Evolutionary conservation across 495 filamentous ascomycete species (phyloP).

Genomic region (Darksidea phi): DNA sequence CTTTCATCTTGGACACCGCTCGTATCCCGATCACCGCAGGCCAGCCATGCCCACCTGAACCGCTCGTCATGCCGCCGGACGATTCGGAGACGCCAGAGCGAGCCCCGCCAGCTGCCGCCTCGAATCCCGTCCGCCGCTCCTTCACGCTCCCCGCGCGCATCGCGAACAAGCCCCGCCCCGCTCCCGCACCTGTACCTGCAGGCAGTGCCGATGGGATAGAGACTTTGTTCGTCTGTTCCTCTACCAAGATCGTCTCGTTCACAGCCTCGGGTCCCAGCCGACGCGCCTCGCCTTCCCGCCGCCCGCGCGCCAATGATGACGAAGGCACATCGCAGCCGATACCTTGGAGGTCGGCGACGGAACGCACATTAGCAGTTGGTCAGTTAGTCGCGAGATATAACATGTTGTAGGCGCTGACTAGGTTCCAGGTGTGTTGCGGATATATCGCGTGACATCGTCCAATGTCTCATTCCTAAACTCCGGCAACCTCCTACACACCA

Average conservation of each 20-base stretch:
- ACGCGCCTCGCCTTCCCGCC: slow-evolving; percentile 33
- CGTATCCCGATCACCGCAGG: not conserved
- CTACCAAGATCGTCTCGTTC: slow-evolving; percentile 50
- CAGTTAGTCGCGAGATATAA: slow-evolving; percentile 26
- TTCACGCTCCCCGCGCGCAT: slow-evolving; percentile 59
- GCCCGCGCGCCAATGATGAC: slow-evolving; percentile 22
- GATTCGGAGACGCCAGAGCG: slow-evolving; percentile 18
- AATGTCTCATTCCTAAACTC: slow-evolving; percentile 79
- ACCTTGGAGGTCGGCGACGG: slow-evolving; percentile 71
- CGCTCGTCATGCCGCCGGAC: slow-evolving; percentile 29
- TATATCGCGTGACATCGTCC: slow-evolving; percentile 77
- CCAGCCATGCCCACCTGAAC: slow-evolving; percentile 12
- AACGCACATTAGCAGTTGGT: slow-evolving; percentile 80
- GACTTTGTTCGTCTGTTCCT: slow-evolving; percentile 58
- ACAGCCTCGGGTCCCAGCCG: slow-evolving; percentile 21
- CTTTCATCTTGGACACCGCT: too few relatives aligned
- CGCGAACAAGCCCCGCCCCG: slow-evolving; percentile 11
- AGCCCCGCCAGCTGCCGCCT: slow-evolving; percentile 6
- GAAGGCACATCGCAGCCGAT: slow-evolving; percentile 50
- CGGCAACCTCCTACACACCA: slow-evolving; percentile 73
- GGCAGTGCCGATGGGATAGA: slow-evolving; percentile 53
- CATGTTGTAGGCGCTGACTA: slow-evolving; percentile 5
- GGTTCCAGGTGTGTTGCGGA: slow-evolving; percentile 63
- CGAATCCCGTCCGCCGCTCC: slow-evolving; percentile 27
- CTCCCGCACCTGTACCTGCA: slow-evolving; percentile 21